A percentile compares a stretch with the other conserved stretches of the same genome.
These are phyloP conservation scores for Alnus glutinosa DNA, from an alignment of 306 rosid genomes.

Conservation along the genomic window DNA sequence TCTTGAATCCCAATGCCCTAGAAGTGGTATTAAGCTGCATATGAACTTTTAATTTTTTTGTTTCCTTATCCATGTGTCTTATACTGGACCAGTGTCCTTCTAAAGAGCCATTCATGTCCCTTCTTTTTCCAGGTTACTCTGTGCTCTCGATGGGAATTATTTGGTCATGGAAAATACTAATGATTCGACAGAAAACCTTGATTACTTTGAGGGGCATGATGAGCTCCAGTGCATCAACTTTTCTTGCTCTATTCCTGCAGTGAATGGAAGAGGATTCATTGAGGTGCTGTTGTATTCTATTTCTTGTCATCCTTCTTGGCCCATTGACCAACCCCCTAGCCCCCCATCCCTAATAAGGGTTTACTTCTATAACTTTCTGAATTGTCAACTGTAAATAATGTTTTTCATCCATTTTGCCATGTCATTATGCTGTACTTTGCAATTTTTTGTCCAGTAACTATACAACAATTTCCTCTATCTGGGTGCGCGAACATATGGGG, in stretches of 20 bases:
- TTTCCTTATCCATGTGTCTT: slow-evolving; percentile 2
- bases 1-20: background rate
- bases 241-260: slow-evolving; percentile 67
- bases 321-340: background rate
- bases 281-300: slow-evolving; percentile 53
- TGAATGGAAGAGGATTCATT: slow-evolving; percentile 83
- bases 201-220: slow-evolving; percentile 44
- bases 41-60: background rate
- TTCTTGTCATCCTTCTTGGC: slow-evolving; percentile 10
- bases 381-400: background rate
- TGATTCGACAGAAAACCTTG: slow-evolving; percentile 45
- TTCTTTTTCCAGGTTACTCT: slow-evolving; percentile 58
- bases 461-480: background rate
- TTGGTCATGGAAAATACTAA: slow-evolving; percentile 53
- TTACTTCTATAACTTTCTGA: background rate
- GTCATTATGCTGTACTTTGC: background rate
- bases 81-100: slow-evolving; percentile 14
- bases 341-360: background rate
- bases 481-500: background rate
- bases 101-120: slow-evolving; percentile 1
- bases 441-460: background rate
- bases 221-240: slow-evolving; percentile 62
- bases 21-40: background rate
- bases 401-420: background rate
- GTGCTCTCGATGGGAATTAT: slow-evolving; percentile 86